A percentile compares a stretch with the other conserved stretches of the same genome.
Conservation (phyloP, 1,139 yeast species). For the Hansenula sp. region DNA sequence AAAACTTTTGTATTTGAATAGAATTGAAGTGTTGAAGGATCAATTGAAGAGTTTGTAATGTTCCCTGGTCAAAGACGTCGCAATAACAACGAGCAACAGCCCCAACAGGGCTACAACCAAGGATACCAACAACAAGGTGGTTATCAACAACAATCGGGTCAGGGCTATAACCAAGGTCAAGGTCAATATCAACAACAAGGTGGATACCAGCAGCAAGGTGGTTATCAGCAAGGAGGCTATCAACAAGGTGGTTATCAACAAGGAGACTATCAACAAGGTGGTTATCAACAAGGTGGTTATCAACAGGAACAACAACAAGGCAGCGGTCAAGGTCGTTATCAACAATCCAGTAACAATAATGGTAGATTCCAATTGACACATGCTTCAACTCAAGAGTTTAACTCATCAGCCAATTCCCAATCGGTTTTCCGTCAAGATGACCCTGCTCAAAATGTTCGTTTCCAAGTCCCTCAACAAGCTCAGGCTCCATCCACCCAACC, state of each 20-base stretch:
- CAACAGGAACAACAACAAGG: not conserved
- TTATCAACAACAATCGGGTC: conserved; percentile 18
- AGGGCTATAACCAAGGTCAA: conserved; percentile 29
- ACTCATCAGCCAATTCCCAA: conserved; percentile 12
- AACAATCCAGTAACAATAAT: not conserved
- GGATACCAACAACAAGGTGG: conserved; percentile 6
- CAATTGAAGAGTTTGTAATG: too few species aligned
- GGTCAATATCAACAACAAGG: conserved; percentile 28
- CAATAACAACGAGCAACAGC: conserved; percentile 5
- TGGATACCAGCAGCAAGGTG: conserved; percentile 26
- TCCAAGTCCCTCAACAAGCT: conserved; percentile 10
- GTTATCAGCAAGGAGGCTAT: conserved; percentile 1
- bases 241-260: conserved; percentile 7
- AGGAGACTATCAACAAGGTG: not conserved
- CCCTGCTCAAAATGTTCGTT: conserved; percentile 10
- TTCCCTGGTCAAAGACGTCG: not conserved
- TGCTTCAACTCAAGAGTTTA: conserved; percentile 8
- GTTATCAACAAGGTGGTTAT: conserved; percentile 6
- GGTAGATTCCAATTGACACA: not conserved
- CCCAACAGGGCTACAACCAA: conserved; percentile 4
- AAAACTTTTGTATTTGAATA: too few species aligned
- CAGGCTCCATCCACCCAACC: conserved; percentile 30
- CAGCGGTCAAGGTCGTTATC: not conserved
- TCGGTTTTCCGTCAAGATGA: conserved; percentile 16
- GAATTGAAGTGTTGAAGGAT: too few species aligned